Evolutionary conservation across 257 asterid species (phyloP).

Genomic region (Salvia rosmarinus): DNA sequence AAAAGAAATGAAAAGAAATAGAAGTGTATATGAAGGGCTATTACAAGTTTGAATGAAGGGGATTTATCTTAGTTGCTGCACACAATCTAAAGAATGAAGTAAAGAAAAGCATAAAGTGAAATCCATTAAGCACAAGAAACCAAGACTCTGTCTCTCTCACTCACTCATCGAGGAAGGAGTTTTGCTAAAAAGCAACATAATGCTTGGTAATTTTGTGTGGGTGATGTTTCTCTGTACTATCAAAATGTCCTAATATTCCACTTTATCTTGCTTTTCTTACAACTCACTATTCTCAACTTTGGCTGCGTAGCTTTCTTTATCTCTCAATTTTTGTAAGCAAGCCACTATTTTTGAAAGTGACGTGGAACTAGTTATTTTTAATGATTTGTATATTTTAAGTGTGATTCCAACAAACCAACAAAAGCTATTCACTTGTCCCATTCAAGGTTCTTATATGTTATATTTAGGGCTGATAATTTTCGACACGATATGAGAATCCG

Average conservation of each 20-base stretch:
- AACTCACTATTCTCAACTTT: constrained; percentile 51
- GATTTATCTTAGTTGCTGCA: constrained; percentile 4
- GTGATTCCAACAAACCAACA: not conserved
- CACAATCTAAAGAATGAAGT: constrained; percentile 35
- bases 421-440: no score
- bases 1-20: constrained; percentile 17
- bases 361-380: not conserved
- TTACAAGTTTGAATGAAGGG: constrained; percentile 40
- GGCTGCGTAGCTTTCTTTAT: constrained; percentile 23
- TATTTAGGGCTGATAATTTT: no score
- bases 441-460: no score
- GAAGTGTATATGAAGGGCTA: constrained; percentile 22
- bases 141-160: constrained; percentile 51
- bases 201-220: constrained; percentile 36
- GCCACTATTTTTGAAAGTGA: constrained; percentile 26
- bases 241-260: constrained; percentile 37
- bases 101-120: constrained; percentile 68
- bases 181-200: constrained; percentile 50
- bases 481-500: no score
- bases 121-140: constrained; percentile 71
- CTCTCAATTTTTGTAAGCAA: constrained; percentile 5
- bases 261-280: constrained; percentile 69
- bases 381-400: not conserved
- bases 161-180: constrained; percentile 44
- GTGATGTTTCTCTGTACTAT: constrained; percentile 31